Base-by-base conservation (phyloP, 2,329 filamentous ascomycete species). In the Hawksworthiomyces lignivorus region DNA sequence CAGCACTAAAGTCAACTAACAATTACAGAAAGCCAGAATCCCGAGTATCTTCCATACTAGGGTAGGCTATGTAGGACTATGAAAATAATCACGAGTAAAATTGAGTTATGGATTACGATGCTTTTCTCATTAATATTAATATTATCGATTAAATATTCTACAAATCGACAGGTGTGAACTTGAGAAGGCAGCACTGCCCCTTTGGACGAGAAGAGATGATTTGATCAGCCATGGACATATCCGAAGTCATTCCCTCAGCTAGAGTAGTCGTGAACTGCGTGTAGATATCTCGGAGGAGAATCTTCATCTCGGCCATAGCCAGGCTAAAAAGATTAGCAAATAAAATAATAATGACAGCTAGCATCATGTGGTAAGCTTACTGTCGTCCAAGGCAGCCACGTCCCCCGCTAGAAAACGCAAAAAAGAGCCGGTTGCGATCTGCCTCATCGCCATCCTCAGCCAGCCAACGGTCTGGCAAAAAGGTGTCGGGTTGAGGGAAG, bases 401-500 rank as follows among this genome's bases (percentile, higher is more conserved):
- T 0, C 77, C 79, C 3, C 80, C 80, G 35, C 66, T 73, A 5
- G 77, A 72, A 62, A 84, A 84, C 0, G 80, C 72, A 63, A 82
- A 82, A 52, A 80, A 74, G 5, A 76, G 54, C 32, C 75, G 64
- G 51, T 75, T 75, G 45, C 76, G 67, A 53, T 90, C 83, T 46
- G 82, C 71, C 52, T 90, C 86, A 1, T 84, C 86, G 34, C 80
- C 72, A 8, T 73, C 86, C 30, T 80, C 72, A 7, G 73, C 77
- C 50, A 95, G 75, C 89, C 89, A 96, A 50, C 89, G 73, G 41
- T 89, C 84, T 0, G 89, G 89, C 34, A 80, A 69, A 54, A 88
- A 96, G 7, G 60, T 63, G 46, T 94, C 84, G 0, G 87, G 83
- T 31, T 87, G 72, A 1, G 82, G 78, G 57, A 92, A 97, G 1